Evolutionary conservation across 208 protist species (phyloP).

Genomic region (Trypanosoma brucei): DNA sequence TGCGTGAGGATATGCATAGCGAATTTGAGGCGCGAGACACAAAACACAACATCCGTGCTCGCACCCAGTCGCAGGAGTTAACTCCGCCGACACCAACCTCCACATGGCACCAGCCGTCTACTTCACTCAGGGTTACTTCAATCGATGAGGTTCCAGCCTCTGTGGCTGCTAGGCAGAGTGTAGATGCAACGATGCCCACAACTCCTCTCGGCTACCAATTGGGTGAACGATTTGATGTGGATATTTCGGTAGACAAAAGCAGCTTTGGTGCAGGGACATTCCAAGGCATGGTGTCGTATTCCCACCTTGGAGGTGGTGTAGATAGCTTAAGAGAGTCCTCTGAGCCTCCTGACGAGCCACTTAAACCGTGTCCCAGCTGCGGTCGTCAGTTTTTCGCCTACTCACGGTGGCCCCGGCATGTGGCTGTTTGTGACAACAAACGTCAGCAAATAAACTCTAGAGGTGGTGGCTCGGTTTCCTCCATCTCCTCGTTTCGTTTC

Average conservation of each 20-base stretch:
- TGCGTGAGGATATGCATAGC: background rate
- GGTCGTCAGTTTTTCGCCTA: constrained; percentile 59
- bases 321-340: constrained; percentile 17
- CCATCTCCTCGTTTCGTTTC: too few relatives aligned
- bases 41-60: background rate
- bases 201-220: background rate
- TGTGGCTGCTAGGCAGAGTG: constrained; percentile 19
- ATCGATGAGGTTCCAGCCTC: constrained; percentile 47
- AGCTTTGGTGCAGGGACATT: background rate
- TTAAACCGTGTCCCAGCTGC: constrained; percentile 70
- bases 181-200: constrained; percentile 1
- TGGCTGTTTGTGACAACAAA: constrained; percentile 35
- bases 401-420: constrained; percentile 51
- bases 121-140: background rate
- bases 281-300: constrained; percentile 1
- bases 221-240: background rate
- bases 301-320: constrained; percentile 1
- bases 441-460: constrained; percentile 10
- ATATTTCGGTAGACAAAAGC: constrained; percentile 2
- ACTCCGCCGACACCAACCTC: background rate
- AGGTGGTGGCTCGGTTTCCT: background rate
- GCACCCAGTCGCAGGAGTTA: constrained; percentile 1
- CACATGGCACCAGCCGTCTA: background rate
- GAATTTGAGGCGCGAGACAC: background rate
- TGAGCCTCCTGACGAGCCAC: constrained; percentile 24